Evolutionary conservation across 2,329 filamentous ascomycete genomes (phyloP).

Genomic region (Colletotrichum tofieldiae): DNA sequence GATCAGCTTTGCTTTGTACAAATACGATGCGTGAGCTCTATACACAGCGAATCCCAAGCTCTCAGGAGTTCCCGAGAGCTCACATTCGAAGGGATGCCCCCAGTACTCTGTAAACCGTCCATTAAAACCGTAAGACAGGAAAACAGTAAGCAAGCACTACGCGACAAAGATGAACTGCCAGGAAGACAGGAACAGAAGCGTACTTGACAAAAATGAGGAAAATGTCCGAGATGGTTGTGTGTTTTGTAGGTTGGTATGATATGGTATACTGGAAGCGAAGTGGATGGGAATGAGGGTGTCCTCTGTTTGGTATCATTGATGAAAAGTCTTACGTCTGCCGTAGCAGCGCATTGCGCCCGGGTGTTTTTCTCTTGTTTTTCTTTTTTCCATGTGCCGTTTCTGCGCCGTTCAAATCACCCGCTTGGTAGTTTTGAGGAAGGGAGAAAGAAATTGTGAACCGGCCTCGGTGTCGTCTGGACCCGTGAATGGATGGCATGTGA

Average conservation of each 20-base stretch:
- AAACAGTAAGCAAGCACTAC: conserved; percentile 8
- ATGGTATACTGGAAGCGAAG: conserved; percentile 42
- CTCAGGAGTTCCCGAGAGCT: not conserved
- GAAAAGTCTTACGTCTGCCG: conserved; percentile 29
- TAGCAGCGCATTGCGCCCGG: conserved; percentile 14
- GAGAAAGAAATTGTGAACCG: conserved; percentile 11
- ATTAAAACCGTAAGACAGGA: conserved; percentile 28
- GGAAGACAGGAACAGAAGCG: conserved; percentile 9
- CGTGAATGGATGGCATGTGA: conserved; percentile 2
- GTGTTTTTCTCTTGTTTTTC: conserved; percentile 37
- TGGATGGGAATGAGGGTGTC: conserved; percentile 28
- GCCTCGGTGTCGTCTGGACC: conserved; percentile 16
- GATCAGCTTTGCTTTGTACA: conserved; percentile 36
- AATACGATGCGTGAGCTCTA: conserved; percentile 28
- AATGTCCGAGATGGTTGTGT: conserved; percentile 25
- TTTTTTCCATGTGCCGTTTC: conserved; percentile 36
- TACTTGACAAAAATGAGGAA: conserved; percentile 20
- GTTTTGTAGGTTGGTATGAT: conserved; percentile 25
- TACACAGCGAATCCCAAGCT: conserved; percentile 28
- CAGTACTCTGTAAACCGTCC: conserved; percentile 25
- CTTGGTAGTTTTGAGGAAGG: conserved; percentile 25
- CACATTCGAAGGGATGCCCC: conserved; percentile 7
- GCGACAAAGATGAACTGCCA: conserved; percentile 27
- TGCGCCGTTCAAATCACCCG: conserved; percentile 39
- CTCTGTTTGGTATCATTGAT: conserved; percentile 41